phyloP scores from a whole-genome alignment of 306 rosid genomes.

The Notholithocarpus densiflorus region DNA sequence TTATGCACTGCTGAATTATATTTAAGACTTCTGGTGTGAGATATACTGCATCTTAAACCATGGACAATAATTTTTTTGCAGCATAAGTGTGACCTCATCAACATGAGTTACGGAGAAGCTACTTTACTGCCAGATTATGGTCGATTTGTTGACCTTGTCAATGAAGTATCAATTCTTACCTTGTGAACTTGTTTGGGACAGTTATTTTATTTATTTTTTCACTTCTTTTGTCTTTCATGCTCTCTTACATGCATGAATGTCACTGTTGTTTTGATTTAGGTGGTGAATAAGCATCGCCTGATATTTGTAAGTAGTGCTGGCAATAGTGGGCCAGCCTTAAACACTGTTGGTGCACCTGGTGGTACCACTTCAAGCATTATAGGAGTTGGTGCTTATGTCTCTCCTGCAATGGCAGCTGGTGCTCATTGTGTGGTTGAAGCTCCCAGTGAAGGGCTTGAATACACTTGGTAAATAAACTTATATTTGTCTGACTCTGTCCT shows the following conservation, averaged over 20 bases:
- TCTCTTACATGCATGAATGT: conserved; percentile 23
- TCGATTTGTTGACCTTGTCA: conserved; percentile 93
- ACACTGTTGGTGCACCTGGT: conserved; percentile 99
- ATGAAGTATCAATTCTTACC: conserved; percentile 57
- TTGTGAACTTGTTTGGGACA: conserved; percentile 16
- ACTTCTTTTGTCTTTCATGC: conserved; percentile 18
- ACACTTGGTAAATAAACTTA: conserved; percentile 74
- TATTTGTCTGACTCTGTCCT: conserved; percentile 13
- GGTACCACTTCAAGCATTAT: conserved; percentile 93
- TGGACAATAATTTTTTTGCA: conserved; percentile 40
- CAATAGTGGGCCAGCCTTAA: conserved; percentile 95
- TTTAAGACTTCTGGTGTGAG: conserved; percentile 13
- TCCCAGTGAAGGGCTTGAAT: conserved; percentile 90
- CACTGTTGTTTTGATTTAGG: conserved; percentile 46
- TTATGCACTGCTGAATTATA: background rate
- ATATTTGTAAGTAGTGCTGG: conserved; percentile 98
- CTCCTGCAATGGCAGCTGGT: conserved; percentile 99
- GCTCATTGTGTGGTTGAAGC: conserved; percentile 94
- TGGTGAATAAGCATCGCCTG: conserved; percentile 75
- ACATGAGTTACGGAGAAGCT: conserved; percentile 97
- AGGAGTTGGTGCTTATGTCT: conserved; percentile 95
- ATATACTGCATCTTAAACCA: conserved; percentile 19
- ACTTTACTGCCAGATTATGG: conserved; percentile 92
- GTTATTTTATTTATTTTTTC: background rate
- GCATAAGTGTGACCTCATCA: conserved; percentile 94